Conservation (phyloP, 2,329 filamentous ascomycete species). For the Thielaviopsis musarum region DNA sequence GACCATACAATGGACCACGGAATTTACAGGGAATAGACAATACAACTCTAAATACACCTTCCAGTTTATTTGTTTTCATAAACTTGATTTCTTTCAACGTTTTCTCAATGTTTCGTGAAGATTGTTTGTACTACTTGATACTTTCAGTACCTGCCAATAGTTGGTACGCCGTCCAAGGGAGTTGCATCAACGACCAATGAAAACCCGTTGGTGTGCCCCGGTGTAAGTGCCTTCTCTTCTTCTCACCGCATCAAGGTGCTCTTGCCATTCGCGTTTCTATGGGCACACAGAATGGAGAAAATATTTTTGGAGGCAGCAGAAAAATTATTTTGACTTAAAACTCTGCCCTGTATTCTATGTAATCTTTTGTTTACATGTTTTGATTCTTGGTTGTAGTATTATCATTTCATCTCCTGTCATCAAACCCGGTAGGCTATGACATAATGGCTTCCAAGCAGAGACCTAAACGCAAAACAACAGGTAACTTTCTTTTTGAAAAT, state of each 20-base stretch:
- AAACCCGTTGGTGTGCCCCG: too few relatives aligned
- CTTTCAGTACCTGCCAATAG: too few relatives aligned
- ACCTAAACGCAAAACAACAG: slow-evolving; percentile 5
- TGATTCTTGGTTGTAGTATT: neutral
- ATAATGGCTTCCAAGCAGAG: slow-evolving; percentile 6
- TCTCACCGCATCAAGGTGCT: too few relatives aligned
- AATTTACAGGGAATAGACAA: neutral
- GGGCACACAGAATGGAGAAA: too few relatives aligned
- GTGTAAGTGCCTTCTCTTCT: too few relatives aligned
- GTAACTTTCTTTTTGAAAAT: neutral
- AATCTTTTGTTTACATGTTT: neutral
- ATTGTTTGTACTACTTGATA: neutral
- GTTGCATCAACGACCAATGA: too few relatives aligned
- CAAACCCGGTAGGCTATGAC: neutral
- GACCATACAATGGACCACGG: neutral
- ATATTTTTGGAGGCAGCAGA: too few relatives aligned
- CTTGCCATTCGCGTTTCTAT: too few relatives aligned
- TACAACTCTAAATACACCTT: neutral
- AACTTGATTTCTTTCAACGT: neutral
- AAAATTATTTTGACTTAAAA: too few relatives aligned
- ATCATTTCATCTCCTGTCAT: neutral
- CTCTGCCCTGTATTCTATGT: neutral
- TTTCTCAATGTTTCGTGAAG: neutral
- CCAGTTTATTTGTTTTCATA: slow-evolving; percentile 1
- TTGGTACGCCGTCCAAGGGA: too few relatives aligned